Conservation (phyloP, 1,139 yeast species). For the Sugiyamaella japonica region DNA sequence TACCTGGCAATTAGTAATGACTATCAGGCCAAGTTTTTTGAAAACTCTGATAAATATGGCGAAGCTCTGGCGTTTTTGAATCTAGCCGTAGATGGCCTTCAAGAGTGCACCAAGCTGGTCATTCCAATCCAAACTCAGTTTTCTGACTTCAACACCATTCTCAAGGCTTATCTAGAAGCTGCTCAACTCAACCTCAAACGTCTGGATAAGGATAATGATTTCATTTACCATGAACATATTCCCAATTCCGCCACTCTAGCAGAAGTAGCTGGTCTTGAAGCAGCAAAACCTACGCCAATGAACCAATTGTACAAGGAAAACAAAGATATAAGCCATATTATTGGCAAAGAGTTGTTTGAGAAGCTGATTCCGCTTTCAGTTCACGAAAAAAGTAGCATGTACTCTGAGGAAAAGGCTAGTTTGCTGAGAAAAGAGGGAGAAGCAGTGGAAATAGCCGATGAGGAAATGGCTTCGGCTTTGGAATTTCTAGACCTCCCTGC, state of each 20-base stretch:
- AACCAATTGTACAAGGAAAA: slow-evolving; percentile 50
- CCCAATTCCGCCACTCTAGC: slow-evolving; percentile 61
- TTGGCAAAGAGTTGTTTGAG: slow-evolving; percentile 60
- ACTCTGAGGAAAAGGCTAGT: slow-evolving; percentile 86
- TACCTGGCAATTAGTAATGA: slow-evolving; percentile 53
- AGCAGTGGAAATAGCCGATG: slow-evolving; percentile 72
- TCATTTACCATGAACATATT: slow-evolving; percentile 75
- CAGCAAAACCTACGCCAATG: slow-evolving; percentile 66
- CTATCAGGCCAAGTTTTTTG: slow-evolving; percentile 54
- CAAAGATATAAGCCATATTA: slow-evolving; percentile 52
- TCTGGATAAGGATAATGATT: slow-evolving; percentile 80
- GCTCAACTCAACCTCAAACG: slow-evolving; percentile 49
- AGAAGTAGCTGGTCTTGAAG: slow-evolving; percentile 70
- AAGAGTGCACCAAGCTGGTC: slow-evolving; percentile 31
- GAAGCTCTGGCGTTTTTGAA: slow-evolving; percentile 70
- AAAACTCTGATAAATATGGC: slow-evolving; percentile 61
- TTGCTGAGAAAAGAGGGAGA: slow-evolving; percentile 74
- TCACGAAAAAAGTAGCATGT: slow-evolving; percentile 81
- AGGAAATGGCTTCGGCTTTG: slow-evolving; percentile 72
- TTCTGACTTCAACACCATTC: slow-evolving; percentile 24
- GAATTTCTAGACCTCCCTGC: slow-evolving; percentile 79
- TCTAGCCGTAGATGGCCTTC: slow-evolving; percentile 44
- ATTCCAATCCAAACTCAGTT: slow-evolving; percentile 14
- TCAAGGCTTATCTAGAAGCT: slow-evolving; percentile 35
- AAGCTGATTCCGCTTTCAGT: slow-evolving; percentile 84